These are phyloP conservation scores for Hippophae tibetana DNA, from an alignment of 306 rosid species.

Conservation along the genomic window DNA sequence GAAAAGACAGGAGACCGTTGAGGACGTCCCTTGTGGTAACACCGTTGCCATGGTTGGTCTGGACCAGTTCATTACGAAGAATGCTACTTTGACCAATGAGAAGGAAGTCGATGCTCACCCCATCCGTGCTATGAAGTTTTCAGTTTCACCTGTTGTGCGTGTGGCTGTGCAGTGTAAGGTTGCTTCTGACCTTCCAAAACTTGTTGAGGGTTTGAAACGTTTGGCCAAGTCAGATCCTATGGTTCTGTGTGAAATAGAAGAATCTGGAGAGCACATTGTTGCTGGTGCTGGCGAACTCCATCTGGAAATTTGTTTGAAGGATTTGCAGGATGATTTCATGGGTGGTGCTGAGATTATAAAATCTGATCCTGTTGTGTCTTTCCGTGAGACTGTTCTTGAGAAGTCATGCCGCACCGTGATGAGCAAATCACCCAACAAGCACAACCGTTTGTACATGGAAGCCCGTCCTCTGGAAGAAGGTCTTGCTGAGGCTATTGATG, in stretches of 20 bases:
- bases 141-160: conserved; percentile 86
- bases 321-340: conserved; percentile 84
- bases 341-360: conserved; percentile 81
- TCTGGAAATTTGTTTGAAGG: conserved; percentile 88
- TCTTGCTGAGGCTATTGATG: conserved; percentile 57
- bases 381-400: conserved; percentile 84
- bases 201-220: conserved; percentile 87
- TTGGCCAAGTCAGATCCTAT: conserved; percentile 92
- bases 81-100: conserved; percentile 88
- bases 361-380: conserved; percentile 86
- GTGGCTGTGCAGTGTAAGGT: conserved; percentile 96
- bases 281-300: conserved; percentile 98
- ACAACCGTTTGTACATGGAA: conserved; percentile 88
- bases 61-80: conserved; percentile 88
- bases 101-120: conserved; percentile 90
- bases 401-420: conserved; percentile 72
- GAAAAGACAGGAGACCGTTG: conserved; percentile 83
- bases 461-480: conserved; percentile 64
- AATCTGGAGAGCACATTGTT: conserved; percentile 87
- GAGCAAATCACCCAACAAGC: conserved; percentile 96
- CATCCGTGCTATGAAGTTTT: conserved; percentile 85
- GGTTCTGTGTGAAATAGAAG: conserved; percentile 84
- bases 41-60: conserved; percentile 86
- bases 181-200: conserved; percentile 94
- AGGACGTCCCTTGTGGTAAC: conserved; percentile 94